Evolutionary conservation across 805 yeast genomes (phyloP), one percentile per base, ranked within the genome.

Genomic region (Ogataea trehaloabstinens): DNA sequence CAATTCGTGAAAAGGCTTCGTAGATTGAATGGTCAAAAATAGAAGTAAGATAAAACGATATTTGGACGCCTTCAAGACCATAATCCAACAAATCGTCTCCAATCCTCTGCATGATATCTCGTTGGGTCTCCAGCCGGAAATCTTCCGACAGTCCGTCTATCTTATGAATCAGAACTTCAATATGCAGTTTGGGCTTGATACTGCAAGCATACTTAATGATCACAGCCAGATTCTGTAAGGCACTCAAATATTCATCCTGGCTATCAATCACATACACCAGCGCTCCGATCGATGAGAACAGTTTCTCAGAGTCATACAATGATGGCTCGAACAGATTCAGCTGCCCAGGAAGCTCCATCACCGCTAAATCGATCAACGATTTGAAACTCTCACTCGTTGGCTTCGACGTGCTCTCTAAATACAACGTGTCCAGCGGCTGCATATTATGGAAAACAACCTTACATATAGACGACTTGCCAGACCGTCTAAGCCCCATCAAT

Each of bases 331-430:
- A 86, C 53, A 87, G 78, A 59, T 89, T 88, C 45, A 90, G 63
- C 61, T 91, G 97, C 3, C 97, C 98, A 0, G 99, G 99, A 13
- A 91, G 68, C 60, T 91, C 99, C 84, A 89, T 86, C 13, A 91
- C 90, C 2, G 88, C 82, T 31, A 91, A 67, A 58, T 90, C 93
- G 28, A 90, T 86, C 37, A 91, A 69, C 7, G 96, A 86, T 34
- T 81, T 75, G 57, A 89, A 85, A 53, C 78, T 85, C 53, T 89
- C 96, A 11, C 84, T 74, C 3, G 95, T 85, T 4, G 96, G 96
- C 53, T 82, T 85, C 2, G 95, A 76, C 0, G 99, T 91, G 36
- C 90, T 80, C 52, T 91, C 98, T 38, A 93, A 66, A 55, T 91
- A 91, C 32, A 91, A 63, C 0, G 98, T 90, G 55, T 91, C 97